Evolutionary conservation across 2,329 filamentous ascomycete genomes (phyloP).

Genomic region (Diaporthe vexans): DNA sequence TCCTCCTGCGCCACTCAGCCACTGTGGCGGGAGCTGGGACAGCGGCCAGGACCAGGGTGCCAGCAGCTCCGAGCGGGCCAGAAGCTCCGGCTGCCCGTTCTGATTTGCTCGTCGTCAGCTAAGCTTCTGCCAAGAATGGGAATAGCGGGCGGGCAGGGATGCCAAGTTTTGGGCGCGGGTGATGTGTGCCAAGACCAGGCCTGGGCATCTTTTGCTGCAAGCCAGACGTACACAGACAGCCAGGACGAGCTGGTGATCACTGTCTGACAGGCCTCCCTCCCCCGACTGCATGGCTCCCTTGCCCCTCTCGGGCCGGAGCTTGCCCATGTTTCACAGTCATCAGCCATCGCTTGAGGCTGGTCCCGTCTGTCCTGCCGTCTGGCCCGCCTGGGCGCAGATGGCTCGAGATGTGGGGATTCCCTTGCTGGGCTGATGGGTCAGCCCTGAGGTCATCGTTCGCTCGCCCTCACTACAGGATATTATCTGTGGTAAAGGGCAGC

Average conservation of each 20-base stretch:
- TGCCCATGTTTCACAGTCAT: conserved; percentile 26
- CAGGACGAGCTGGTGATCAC: not conserved
- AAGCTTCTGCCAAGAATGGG: conserved; percentile 32
- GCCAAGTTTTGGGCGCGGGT: conserved; percentile 15
- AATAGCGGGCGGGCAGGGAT: conserved; percentile 9
- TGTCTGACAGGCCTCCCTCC: not conserved
- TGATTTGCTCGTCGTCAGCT: not conserved
- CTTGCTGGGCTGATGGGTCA: not conserved
- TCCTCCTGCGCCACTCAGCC: not conserved
- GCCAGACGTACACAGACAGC: not conserved
- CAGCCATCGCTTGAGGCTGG: not conserved
- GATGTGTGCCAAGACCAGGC: conserved; percentile 22
- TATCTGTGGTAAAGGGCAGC: not conserved
- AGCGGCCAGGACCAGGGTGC: not conserved
- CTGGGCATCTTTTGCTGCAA: not conserved
- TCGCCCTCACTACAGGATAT: not conserved
- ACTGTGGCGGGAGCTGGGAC: not conserved
- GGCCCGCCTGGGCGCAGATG: not conserved
- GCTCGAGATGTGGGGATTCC: not conserved
- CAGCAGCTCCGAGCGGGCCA: not conserved
- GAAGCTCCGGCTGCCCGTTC: not conserved
- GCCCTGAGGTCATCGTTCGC: conserved; percentile 11
- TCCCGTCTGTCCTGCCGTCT: conserved; percentile 9
- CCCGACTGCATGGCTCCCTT: not conserved
- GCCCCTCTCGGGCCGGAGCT: not conserved